These are phyloP conservation scores for Diplosphaera chodatii DNA, from an alignment of 139 green algal species.

Conservation along the genomic window DNA sequence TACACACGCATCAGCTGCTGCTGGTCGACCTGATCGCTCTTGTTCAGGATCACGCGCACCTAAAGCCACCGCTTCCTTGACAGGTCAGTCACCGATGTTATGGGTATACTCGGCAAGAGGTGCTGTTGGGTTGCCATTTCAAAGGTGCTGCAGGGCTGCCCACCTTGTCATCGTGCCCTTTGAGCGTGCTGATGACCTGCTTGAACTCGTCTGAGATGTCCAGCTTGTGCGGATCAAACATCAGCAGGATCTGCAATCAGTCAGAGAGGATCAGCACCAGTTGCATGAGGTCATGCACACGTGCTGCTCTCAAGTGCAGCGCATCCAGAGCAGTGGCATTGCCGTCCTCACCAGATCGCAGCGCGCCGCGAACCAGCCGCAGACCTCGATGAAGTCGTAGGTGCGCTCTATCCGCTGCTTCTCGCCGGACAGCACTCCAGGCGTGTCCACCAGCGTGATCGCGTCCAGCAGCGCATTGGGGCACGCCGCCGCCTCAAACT, in stretches of 20 bases:
- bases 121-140: too few species aligned
- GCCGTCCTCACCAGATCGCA: constrained; percentile 79
- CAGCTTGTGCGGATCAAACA: constrained; percentile 98
- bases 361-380: constrained; percentile 85
- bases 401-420: constrained; percentile 91
- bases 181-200: constrained; percentile 61
- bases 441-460: constrained; percentile 90
- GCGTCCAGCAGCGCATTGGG: constrained; percentile 82
- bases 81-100: too few species aligned
- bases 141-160: too few species aligned
- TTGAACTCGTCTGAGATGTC: constrained; percentile 92
- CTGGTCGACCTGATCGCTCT: constrained; percentile 83
- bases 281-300: too few species aligned
- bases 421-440: constrained; percentile 88
- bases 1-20: constrained; percentile 99
- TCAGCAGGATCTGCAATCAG: constrained; percentile 84
- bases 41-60: constrained; percentile 94
- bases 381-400: constrained; percentile 92
- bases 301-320: too few species aligned
- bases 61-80: too few species aligned
- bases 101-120: too few species aligned
- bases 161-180: constrained; percentile 93
- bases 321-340: too few species aligned
- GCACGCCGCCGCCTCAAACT: constrained; percentile 83
- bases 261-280: too few species aligned